Evolutionary conservation across 805 yeast species (phyloP), one percentile per base, ranked within the genome.

Genomic region (Metschnikowia sp.): DNA sequence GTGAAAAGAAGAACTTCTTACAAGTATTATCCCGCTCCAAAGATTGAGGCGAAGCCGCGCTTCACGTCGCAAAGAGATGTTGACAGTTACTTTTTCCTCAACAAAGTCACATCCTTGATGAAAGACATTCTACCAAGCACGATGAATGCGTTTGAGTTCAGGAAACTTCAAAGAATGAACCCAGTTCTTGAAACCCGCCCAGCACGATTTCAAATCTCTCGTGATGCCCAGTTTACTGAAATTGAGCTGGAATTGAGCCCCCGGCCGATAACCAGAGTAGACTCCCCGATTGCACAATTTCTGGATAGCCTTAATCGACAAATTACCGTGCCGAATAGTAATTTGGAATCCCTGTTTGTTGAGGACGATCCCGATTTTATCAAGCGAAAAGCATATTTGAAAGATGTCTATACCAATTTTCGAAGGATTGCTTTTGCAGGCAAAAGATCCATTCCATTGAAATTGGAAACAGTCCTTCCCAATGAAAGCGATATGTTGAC

Each of bases 1-100:
- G 71, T 70, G 5, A 63, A 57, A 39, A 53, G 75, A 36, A 63
- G 59, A 33, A 63, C 65, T 1, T 69, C 75, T 1, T 63, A 69
- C 44, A 46, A 47, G 29, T 66, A 66, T 49, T 50, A 57, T 19
- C 49, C 61, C 2, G 41, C 58, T 8, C 39, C 44, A 28, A 13
- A 45, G 39, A 32, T 48, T 32, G 40, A 31, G n/a, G 54, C 66
- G 8, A 58, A 60, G 39, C 48, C n/a, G 59, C 62, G 35, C 33
- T 70, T 56, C 39, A 28, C 22, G 4, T 48, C 50, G 5, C 57
- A 49, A 32, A 47, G 45, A 9, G 60, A 56, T 10, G 45, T 57
- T 10, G 53, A 51, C 32, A 36, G 53, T 43, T 48, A 43, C 56
- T 30, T 68, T n/a, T 35, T 47, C 1, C 39, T 50, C 12, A 48